phyloP scores from a whole-genome alignment of 2,329 filamentous ascomycete genomes.

The Madurella mycetomatis region DNA sequence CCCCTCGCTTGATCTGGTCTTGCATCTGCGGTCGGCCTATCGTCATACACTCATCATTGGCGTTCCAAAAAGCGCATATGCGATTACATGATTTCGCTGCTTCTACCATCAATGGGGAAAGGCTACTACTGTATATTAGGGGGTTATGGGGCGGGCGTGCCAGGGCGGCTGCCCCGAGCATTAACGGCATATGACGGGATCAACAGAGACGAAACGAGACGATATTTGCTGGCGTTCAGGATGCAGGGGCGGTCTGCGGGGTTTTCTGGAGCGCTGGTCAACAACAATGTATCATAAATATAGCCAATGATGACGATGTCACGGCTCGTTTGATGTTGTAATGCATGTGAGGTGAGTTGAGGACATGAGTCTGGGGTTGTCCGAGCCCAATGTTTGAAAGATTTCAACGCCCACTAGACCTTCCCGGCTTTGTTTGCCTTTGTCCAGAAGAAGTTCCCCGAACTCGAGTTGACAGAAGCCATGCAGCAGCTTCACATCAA shows the following conservation, averaged over 20 bases:
- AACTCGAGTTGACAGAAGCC: too few species aligned
- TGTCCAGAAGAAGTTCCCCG: too few species aligned
- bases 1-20: constrained; percentile 22
- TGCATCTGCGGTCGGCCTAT: constrained; percentile 16
- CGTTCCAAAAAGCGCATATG: constrained; percentile 20
- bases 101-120: constrained; percentile 8
- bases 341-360: too few species aligned
- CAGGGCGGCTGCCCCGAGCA: background rate
- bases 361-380: too few species aligned
- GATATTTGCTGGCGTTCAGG: constrained; percentile 15
- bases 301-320: constrained; percentile 5
- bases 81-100: constrained; percentile 16
- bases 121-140: background rate
- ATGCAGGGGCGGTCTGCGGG: constrained; percentile 12
- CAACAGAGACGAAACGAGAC: constrained; percentile 9
- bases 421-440: too few species aligned
- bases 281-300: constrained; percentile 9
- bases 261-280: constrained; percentile 11
- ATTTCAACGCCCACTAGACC: too few species aligned
- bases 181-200: constrained; percentile 8
- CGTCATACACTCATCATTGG: constrained; percentile 18
- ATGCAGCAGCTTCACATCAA: too few species aligned
- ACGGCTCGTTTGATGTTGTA: background rate
- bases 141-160: background rate
- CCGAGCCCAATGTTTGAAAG: too few species aligned